phyloP scores from a whole-genome alignment of 2,329 filamentous ascomycete species.

The Fusarium sp. region DNA sequence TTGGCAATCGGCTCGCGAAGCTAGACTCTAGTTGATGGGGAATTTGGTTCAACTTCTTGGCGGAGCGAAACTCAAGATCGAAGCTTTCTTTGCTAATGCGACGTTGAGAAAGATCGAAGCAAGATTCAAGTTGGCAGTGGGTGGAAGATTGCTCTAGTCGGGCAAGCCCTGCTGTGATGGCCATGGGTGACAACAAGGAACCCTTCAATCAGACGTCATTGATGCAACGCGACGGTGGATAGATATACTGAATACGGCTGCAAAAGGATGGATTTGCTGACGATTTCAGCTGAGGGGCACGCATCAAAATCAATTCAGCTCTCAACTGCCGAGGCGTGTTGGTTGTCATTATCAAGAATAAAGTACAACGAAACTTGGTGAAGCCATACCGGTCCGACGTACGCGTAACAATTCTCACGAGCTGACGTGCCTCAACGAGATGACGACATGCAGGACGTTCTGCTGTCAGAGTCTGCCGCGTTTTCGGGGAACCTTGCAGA shows the following conservation, averaged over 20 bases:
- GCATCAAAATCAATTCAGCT: not conserved
- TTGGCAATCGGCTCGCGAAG: conserved; percentile 2
- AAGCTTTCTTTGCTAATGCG: not conserved
- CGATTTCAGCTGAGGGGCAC: not conserved
- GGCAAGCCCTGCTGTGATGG: conserved; percentile 3
- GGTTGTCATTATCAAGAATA: not conserved
- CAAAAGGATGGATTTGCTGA: conserved; percentile 7
- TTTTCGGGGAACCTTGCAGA: conserved; percentile 21
- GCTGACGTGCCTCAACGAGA: conserved; percentile 7
- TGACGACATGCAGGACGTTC: conserved; percentile 26
- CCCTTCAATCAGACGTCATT: conserved; percentile 14
- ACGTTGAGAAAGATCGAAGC: conserved; percentile 23
- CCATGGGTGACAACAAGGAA: conserved; percentile 17
- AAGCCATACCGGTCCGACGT: not conserved
- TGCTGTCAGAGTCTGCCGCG: not conserved
- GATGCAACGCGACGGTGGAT: conserved; percentile 15
- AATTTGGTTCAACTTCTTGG: not conserved
- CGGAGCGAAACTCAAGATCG: conserved; percentile 4
- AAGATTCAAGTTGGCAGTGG: conserved; percentile 11
- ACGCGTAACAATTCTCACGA: not conserved
- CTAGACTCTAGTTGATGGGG: not conserved
- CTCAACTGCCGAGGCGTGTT: conserved; percentile 10
- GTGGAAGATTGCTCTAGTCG: conserved; percentile 19
- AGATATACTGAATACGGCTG: not conserved
- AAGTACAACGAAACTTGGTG: not conserved